phyloP scores from a whole-genome alignment of 1,284 basidiomycete genomes.

The Microstroma glucosiphilum region DNA sequence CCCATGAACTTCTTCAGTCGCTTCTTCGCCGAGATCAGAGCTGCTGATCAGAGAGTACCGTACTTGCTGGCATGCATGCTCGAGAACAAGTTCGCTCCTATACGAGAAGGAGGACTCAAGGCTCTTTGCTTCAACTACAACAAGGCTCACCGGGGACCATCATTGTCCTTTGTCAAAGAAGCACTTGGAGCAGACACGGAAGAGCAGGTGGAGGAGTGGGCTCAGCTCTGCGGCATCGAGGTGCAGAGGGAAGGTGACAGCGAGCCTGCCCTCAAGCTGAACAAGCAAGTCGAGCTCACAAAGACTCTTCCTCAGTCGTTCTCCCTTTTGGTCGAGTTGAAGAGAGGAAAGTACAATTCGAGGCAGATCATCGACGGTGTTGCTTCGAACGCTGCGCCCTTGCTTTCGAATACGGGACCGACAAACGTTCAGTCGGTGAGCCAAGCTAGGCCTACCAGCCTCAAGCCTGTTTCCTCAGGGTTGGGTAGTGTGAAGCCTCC shows the following conservation, averaged over 20 bases:
- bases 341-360: constrained; percentile 61
- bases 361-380: constrained; percentile 72
- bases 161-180: constrained; percentile 59
- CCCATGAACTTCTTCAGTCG: constrained; percentile 60
- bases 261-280: constrained; percentile 16
- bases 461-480: no score
- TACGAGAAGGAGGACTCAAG: constrained; percentile 40
- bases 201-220: constrained; percentile 64
- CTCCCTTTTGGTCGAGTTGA: constrained; percentile 63
- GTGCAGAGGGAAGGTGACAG: constrained; percentile 15
- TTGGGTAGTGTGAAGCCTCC: not conserved
- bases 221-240: not conserved
- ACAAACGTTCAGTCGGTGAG: not conserved
- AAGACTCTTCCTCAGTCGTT: constrained; percentile 50
- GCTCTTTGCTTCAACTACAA: constrained; percentile 7
- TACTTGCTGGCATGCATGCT: constrained; percentile 58
- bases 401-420: not conserved
- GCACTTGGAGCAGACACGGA: constrained; percentile 78
- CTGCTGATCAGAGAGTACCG: constrained; percentile 33
- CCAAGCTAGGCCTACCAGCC: no score
- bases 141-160: constrained; percentile 4
- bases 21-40: constrained; percentile 55
- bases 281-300: constrained; percentile 30
- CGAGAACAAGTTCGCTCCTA: constrained; percentile 56
- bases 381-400: constrained; percentile 18